Evolutionary conservation across 345 rosid species (phyloP), one percentile per base, ranked within the genome.

Genomic region (Moringa oleifera): DNA sequence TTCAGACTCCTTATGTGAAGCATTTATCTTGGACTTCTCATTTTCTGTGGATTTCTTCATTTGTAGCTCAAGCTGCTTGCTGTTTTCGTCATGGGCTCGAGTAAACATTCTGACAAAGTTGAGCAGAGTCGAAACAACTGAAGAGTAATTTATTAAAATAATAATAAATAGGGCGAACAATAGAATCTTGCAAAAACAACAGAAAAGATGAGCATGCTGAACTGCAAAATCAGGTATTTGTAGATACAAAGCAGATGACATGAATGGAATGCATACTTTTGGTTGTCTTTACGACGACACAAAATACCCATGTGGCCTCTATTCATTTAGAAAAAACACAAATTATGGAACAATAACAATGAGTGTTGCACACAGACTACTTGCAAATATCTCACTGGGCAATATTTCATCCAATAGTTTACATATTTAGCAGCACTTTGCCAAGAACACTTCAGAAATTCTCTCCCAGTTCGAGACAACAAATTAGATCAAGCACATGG

Each of bases 51-150:
- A 68, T 77, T 86, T 85, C 78, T 86, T 93, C 72, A 64, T 77
- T 75, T 87, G 94, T 9, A 66, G 81, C 79, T 84, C 94, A 2
- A 70, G 77, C 69, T 87, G 89, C 78, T 87, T 93, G 77, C 71
- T 71, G 72, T 93, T 93, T 69, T 93, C 97, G 57, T 74, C 84
- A 19, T 79, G 96, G 25, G 97, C 87, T 65, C 81, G 84, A 66
- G 83, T 86, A 73, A 93, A 90, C 80, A 81, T 70, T 65, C 88
- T 89, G 66, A 80, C 84, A 71, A 93, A 93, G 79, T 79, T 81
- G 63, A 85, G 69, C 51, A 93, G 79, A 22, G 96, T 87, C 25
- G 96, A 81, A 60, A 82, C 78, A 70, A 86, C 94, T 89, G 83
- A 79, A 81, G 41, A 61, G 67, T 56, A 54, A 7, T 25, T 33